Base-by-base conservation (phyloP, 1,284 basidiomycete species). In the Lignosus rhinocerotis region DNA sequence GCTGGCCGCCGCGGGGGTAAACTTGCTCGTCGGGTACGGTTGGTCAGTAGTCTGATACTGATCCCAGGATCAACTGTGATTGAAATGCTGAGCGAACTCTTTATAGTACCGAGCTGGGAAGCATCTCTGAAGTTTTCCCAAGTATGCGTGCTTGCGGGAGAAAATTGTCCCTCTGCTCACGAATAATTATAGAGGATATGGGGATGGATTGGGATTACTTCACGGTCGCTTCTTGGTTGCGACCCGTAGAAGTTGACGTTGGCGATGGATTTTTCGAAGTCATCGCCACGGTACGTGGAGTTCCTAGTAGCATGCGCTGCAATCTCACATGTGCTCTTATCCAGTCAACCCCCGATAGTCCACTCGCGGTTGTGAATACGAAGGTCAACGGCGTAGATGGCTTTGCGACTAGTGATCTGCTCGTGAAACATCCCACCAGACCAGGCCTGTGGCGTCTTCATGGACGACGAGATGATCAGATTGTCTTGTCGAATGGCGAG, bases 381-480 rank as follows among this genome's bases (percentile, higher is more conserved):
- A 52, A 56, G 21, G 8, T 54, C 7, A 30, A 43, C 30, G 55
- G 49, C 5, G 17, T 36, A 10, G 51, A 59, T n/a, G 61, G 49
- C 9, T 62, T 51, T 14, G 55, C 61, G 1, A 62, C 61, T 10
- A 59, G 39, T 36, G 58, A 62, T 30, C 39, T 62, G 9, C 36
- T 57, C 21, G 48, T 51, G 5, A 51, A 41, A 1, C 61, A 62
- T n/a, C 61, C 61, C 2, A 57, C 52, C 6, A 44, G 34, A 4
- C 41, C 38, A 4, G 55, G 51, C 1, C 25, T 59, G 8, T 57
- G 57, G 58, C 59, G 47, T 38, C 2, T 56, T 3, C 41, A 48
- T 34, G 60, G 60, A 1, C 46, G 57, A 7, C 34, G 25, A 9
- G 61, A 62, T 21, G 61, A 62, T 11, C 61, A 62, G 44, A 57